phyloP scores from a whole-genome alignment of 108 stramenopile species.

The Poteriospumella lacustris region DNA sequence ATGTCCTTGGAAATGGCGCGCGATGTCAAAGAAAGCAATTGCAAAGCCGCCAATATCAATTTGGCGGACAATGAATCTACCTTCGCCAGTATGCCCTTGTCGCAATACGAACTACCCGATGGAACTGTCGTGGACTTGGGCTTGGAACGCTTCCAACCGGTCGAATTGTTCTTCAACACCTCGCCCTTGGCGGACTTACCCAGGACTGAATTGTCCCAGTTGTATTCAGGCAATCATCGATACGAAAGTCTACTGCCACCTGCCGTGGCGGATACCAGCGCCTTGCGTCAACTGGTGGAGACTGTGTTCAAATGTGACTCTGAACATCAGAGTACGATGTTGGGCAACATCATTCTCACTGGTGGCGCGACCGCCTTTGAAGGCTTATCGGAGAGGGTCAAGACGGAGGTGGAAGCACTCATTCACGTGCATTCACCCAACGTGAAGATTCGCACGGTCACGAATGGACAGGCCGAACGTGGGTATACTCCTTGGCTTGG shows the following conservation, averaged over 20 bases:
- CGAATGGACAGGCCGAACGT: neutral
- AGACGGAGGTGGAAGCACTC: neutral
- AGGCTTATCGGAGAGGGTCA: neutral
- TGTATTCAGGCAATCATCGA: neutral
- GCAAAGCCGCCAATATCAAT: neutral
- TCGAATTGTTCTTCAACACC: neutral
- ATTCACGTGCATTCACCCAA: neutral
- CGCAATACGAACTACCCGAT: conserved; percentile 11
- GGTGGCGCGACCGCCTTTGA: neutral
- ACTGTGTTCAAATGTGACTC: neutral
- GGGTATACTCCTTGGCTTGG: neutral
- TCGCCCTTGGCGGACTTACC: neutral
- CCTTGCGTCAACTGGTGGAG: neutral
- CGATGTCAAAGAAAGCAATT: conserved; percentile 24
- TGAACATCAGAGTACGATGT: neutral
- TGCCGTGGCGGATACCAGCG: neutral
- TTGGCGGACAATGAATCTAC: neutral
- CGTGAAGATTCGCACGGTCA: neutral
- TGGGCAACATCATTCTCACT: neutral
- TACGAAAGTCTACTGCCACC: neutral
- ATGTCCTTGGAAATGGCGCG: conserved; percentile 22
- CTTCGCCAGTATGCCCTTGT: neutral
- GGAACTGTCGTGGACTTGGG: conserved; percentile 28
- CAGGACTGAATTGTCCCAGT: neutral
- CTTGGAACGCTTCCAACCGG: neutral